Base-by-base conservation (phyloP, 495 filamentous ascomycete genomes). In the Penicillium lividum region DNA sequence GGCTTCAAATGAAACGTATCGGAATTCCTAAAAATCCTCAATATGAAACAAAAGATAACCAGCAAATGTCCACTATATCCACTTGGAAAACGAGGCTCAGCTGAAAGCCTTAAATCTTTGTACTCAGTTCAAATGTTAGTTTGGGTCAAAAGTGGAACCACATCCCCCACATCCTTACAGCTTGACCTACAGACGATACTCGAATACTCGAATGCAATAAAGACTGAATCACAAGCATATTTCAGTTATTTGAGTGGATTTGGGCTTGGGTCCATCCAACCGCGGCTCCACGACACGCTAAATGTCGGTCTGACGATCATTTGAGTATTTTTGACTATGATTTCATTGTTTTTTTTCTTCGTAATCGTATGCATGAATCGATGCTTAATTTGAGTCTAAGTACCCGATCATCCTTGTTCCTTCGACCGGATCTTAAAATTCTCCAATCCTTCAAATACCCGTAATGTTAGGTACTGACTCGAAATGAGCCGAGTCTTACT, bases 71-170 rank as follows among this genome's bases (percentile, higher is more conserved):
- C 28, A 48, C 5, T 48, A 27, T 47, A 27, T 49, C 46, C 46
- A 49, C 46, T 15, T 27, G 11, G 3, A 30, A 15, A 33, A 49
- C 46, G 46, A 49, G 46, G 46, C 46, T 49, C 46, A 49, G 46
- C 46, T 49, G 46, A 49, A 49, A 16, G 28, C n/a, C 22, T 22
- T 22, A 2, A 2, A 22, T 22, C 22, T 22, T 22, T 22, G 1
- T 1, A 22, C 22, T 22, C 22, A 1, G 22, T 22, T 22, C 22
- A 22, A 22, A 22, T 22, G 22, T 49, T 49, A 15, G 28, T 9
- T 49, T 31, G 18, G 25, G 18, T 22, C 22, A 25, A 22, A 22
- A 47, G 4, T 49, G 46, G 28, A 16, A 16, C 46, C 46, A 49
- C 44, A 45, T 47, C 8, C 22, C 28, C 44, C 18, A 27, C 27